Percentiles rank a stretch among this genome's conserved stretches.
phyloP scores from a whole-genome alignment of 441 rosid species.

The Sinapis alba region DNA sequence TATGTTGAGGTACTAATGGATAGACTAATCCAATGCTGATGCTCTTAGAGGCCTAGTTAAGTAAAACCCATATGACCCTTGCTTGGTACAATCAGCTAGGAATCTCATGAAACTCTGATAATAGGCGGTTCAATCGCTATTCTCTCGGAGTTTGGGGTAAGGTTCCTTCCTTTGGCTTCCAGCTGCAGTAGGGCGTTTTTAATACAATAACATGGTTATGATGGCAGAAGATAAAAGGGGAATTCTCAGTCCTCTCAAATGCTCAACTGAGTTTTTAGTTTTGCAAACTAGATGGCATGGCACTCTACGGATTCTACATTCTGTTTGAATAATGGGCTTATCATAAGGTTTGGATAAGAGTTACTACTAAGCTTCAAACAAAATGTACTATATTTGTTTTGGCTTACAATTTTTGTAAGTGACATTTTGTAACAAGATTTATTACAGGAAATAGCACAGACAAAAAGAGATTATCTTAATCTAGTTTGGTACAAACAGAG shows the following conservation, averaged over 20 bases:
- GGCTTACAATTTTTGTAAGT: background rate
- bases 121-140: too few species aligned
- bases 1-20: too few species aligned
- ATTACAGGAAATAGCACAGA: too few species aligned
- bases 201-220: background rate
- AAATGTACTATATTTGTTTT: background rate
- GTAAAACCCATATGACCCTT: too few species aligned
- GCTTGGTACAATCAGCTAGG: too few species aligned
- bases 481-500: background rate
- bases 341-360: background rate
- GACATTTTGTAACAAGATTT: too few species aligned
- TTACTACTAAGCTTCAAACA: background rate
- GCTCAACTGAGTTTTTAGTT: background rate
- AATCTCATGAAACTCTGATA: too few species aligned
- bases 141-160: too few species aligned
- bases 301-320: background rate
- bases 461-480: background rate
- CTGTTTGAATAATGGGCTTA: background rate
- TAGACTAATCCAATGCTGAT: too few species aligned
- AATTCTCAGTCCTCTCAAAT: background rate
- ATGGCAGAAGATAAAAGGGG: background rate
- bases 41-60: too few species aligned
- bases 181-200: background rate
- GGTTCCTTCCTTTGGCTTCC: too few species aligned
- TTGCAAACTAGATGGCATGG: background rate